Evolutionary conservation across 257 asterid genomes (phyloP).

Genomic region (Petrea volubilis): DNA sequence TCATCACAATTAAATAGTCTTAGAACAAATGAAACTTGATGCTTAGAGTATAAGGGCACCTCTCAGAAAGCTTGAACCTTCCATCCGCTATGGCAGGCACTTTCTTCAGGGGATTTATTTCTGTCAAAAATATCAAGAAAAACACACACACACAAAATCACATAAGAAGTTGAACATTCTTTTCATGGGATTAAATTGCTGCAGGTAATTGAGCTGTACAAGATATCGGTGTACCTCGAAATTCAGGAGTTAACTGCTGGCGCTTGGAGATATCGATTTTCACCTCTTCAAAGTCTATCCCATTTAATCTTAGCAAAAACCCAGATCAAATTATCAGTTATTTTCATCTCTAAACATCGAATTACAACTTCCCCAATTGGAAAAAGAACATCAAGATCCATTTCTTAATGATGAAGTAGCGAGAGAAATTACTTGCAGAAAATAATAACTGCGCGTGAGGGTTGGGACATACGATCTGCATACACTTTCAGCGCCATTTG

Average conservation of each 20-base stretch:
- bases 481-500: constrained; percentile 67
- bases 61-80: constrained; percentile 85
- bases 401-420: background rate
- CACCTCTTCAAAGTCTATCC: constrained; percentile 86
- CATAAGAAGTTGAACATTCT: background rate
- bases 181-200: background rate
- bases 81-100: constrained; percentile 92
- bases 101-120: constrained; percentile 69
- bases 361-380: background rate
- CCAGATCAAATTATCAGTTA: constrained; percentile 30
- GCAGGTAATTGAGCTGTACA: background rate
- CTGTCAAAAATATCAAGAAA: constrained; percentile 33
- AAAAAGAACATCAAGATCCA: constrained; percentile 4
- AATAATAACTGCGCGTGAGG: constrained; percentile 81
- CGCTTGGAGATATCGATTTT: constrained; percentile 51
- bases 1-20: background rate
- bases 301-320: constrained; percentile 54
- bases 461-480: constrained; percentile 89
- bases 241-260: constrained; percentile 71
- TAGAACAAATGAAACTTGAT: background rate
- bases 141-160: background rate
- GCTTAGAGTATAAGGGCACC: constrained; percentile 37
- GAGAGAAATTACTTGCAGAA: constrained; percentile 78
- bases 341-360: background rate
- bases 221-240: constrained; percentile 46